Evolutionary conservation across 345 rosid genomes (phyloP), one percentile per base, ranked within the genome.

Genomic region (Pistacia vera): DNA sequence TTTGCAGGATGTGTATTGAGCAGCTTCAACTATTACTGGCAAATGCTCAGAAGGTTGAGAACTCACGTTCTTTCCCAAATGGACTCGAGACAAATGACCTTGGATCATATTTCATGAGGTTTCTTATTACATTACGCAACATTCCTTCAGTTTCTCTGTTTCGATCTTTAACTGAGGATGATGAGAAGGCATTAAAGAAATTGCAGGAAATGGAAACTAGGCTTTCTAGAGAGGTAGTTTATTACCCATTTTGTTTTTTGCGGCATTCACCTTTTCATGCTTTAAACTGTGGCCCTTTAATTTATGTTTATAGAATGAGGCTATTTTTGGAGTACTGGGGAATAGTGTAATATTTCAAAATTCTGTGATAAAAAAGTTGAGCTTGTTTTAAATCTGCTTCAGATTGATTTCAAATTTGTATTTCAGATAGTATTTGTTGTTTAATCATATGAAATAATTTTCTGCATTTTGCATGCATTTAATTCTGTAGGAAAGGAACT

Each of bases 101-200:
- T 72, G 92, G 95, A 68, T 85, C 93, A 4, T 92, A 90, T 85
- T 96, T 96, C 73, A 85, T 96, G 95, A 78, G 77, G 18, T 96
- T 94, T 80, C 87, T 94, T 75, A 82, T 89, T 84, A 94, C 97
- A 73, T 82, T 96, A 78, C 90, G 90, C 68, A 92, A 81, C 78
- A 96, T 96, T 83, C 99, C 99, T 63, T 94, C 99, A 9, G 92
- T 96, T 81, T 93, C 98, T 68, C 89, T 94, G 65, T 96, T 92
- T 73, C 90, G 93, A 77, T 71, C 91, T 76, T 80, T 97, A 81
- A 85, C 86, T 59, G 88, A 88, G 79, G 97, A 89, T 38, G 99
- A 92, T 75, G 97, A 90, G 68, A 85, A 85, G 79, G 92, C 92
- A 36, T 74, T 92, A 67, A 88, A 87, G 75, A 87, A 85, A 54